Evolutionary conservation across 768 basidiomycete genomes (phyloP).

Genomic region (Agrocybe praecox): DNA sequence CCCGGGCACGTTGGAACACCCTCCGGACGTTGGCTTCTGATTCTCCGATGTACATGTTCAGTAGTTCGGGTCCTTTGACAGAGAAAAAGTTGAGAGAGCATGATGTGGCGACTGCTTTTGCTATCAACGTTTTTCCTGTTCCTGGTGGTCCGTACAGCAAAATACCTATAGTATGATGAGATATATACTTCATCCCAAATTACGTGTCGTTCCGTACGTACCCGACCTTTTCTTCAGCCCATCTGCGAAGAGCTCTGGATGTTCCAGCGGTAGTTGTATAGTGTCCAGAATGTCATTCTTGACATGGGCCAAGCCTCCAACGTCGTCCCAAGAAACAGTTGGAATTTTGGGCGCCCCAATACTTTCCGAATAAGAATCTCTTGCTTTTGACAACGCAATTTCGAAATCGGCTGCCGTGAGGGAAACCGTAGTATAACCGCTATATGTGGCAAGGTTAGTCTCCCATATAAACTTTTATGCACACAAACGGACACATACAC

Average conservation of each 20-base stretch:
- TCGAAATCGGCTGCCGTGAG: conserved; percentile 70
- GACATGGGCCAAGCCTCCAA: conserved; percentile 86
- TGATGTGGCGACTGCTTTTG: conserved; percentile 95
- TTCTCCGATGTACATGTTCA: conserved; percentile 99
- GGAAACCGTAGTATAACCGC: conserved; percentile 28
- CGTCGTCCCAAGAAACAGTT: conserved; percentile 94
- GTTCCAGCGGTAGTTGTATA: conserved; percentile 88
- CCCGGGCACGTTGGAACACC: conserved; percentile 88
- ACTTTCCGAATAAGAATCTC: conserved; percentile 82
- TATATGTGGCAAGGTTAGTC: too few species aligned
- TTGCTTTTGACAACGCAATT: conserved; percentile 66
- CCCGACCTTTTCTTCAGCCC: conserved; percentile 97
- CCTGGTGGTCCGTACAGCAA: conserved; percentile 94
- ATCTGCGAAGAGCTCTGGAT: conserved; percentile 86
- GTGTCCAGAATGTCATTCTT: conserved; percentile 96
- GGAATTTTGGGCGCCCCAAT: conserved; percentile 99
- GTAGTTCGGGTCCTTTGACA: conserved; percentile 93
- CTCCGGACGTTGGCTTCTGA: conserved; percentile 96
- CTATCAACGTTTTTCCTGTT: conserved; percentile 93
- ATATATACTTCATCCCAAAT: too few species aligned
- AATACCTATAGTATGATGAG: conserved; percentile 62
- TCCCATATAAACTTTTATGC: too few species aligned
- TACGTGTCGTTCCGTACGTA: too few species aligned
- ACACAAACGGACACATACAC: conserved; percentile 29
- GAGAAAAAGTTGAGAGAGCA: conserved; percentile 96